phyloP scores from a whole-genome alignment of 2,329 filamentous ascomycete genomes.

The Delphinella strobiligena region DNA sequence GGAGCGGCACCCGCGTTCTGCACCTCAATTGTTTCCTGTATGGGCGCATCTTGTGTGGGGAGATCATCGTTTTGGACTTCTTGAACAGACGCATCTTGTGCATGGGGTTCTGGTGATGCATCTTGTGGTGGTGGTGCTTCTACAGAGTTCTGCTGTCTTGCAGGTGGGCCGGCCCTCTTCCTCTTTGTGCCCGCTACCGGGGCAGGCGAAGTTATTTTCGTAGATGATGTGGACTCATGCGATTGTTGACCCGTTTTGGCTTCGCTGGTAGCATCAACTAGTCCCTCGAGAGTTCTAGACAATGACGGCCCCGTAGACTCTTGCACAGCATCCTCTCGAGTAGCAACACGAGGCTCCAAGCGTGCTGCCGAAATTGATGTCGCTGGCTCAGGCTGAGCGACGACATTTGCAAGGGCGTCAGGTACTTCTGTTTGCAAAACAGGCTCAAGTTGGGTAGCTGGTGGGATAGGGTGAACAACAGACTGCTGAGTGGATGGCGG shows the following conservation, averaged over 20 bases:
- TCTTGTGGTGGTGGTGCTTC: background rate
- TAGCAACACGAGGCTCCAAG: no score
- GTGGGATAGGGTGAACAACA: background rate
- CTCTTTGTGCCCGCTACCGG: slow-evolving; percentile 6
- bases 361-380: no score
- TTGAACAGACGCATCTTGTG: background rate
- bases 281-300: no score
- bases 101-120: background rate
- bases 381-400: background rate
- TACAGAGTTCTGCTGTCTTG: background rate
- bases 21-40: background rate
- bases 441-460: slow-evolving; percentile 1
- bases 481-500: slow-evolving; percentile 3
- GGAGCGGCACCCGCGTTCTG: background rate
- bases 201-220: background rate
- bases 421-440: no score
- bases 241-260: no score
- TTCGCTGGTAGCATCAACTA: no score
- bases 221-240: no score
- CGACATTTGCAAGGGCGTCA: background rate
- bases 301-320: no score
- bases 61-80: slow-evolving; percentile 1
- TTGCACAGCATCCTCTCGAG: no score
- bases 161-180: slow-evolving; percentile 2
- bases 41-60: background rate